These are phyloP conservation scores for Lenwebbia sp. DNA, from an alignment of 345 rosid genomes.

Conservation along the genomic window DNA sequence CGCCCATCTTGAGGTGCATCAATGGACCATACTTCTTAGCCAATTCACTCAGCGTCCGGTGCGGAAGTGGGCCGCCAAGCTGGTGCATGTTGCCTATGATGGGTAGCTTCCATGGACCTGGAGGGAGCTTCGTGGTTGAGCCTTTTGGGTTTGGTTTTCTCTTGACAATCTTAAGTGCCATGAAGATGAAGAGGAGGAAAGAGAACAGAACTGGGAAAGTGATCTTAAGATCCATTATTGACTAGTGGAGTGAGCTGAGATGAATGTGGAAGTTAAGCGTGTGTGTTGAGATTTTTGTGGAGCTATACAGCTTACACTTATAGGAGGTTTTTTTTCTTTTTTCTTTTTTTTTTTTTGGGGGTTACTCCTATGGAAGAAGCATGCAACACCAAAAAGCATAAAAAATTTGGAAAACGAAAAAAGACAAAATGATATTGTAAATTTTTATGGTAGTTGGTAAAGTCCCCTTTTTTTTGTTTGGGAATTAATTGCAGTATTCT, in stretches of 20 bases:
- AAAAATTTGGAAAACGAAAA: no score
- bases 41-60: not conserved
- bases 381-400: not conserved
- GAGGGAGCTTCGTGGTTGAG: conserved; percentile 5
- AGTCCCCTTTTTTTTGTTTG: no score
- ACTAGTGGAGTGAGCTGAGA: not conserved
- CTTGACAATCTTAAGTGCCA: not conserved
- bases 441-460: no score
- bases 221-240: not conserved
- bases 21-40: conserved; percentile 13
- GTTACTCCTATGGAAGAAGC: not conserved
- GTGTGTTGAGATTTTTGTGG: not conserved
- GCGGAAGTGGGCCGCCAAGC: conserved; percentile 1
- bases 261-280: not conserved
- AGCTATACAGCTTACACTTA: not conserved
- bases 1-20: conserved; percentile 18
- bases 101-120: conserved; percentile 23
- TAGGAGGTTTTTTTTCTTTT: not conserved
- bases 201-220: not conserved
- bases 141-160: not conserved
- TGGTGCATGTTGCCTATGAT: conserved; percentile 20
- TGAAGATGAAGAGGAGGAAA: conserved; percentile 4
- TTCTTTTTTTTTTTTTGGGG: no score
- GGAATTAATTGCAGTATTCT: not conserved
- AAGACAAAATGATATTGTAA: not conserved